Conservation (phyloP, 2,329 filamentous ascomycete species). For the Paraconiothyrium sp. region DNA sequence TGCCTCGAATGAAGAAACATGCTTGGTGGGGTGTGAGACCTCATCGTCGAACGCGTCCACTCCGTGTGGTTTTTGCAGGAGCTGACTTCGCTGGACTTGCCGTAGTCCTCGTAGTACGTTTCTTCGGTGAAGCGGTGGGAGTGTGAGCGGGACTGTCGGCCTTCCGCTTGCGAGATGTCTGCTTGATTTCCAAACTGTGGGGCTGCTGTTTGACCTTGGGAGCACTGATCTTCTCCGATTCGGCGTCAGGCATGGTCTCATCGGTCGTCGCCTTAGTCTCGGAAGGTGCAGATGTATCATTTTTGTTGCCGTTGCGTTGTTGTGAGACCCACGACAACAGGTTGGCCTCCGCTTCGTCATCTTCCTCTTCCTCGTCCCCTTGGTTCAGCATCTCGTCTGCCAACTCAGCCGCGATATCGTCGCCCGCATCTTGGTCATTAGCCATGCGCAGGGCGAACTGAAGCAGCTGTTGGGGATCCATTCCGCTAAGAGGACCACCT, state of each 20-base stretch:
- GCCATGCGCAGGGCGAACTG: constrained; percentile 57
- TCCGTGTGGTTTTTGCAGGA: constrained; percentile 30
- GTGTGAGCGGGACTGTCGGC: constrained; percentile 27
- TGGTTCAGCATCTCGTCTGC: constrained; percentile 54
- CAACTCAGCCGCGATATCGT: constrained; percentile 55
- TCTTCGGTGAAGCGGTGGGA: constrained; percentile 34
- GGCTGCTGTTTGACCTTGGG: not conserved
- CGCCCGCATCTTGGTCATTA: constrained; percentile 50
- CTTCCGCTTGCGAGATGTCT: constrained; percentile 46
- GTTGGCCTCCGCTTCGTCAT: constrained; percentile 41
- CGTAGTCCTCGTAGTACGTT: constrained; percentile 44
- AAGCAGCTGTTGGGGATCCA: constrained; percentile 55
- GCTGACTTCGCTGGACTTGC: constrained; percentile 42
- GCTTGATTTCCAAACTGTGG: constrained; percentile 8
- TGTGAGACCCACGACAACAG: constrained; percentile 46
- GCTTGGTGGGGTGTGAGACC: not conserved
- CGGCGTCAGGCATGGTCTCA: constrained; percentile 13
- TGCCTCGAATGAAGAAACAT: not conserved
- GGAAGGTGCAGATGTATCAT: constrained; percentile 4
- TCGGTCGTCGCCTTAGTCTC: constrained; percentile 12
- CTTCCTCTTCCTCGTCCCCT: constrained; percentile 40
- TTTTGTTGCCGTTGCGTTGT: constrained; percentile 35
- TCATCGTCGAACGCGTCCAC: constrained; percentile 21
- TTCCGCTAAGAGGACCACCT: constrained; percentile 48
- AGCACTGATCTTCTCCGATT: constrained; percentile 4